These are phyloP conservation scores for Amphirosellinia nigrospora DNA, from an alignment of 495 filamentous ascomycete genomes.

Conservation along the genomic window DNA sequence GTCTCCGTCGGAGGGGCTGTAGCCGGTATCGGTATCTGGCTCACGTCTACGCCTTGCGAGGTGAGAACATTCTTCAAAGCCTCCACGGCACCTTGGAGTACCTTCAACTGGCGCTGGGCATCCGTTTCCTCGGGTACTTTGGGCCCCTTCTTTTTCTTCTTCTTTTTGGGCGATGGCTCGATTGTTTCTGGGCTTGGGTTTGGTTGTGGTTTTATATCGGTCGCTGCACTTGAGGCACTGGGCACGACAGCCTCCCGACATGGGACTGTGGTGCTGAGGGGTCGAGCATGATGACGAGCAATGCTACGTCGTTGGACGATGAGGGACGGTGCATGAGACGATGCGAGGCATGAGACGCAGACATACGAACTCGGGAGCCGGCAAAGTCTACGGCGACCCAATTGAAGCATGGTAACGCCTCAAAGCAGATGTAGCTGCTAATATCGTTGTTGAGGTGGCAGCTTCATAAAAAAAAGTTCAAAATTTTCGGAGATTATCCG, in stretches of 20 bases:
- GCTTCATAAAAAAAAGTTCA: background rate
- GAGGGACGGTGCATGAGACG: slow-evolving; percentile 2
- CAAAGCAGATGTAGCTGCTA: slow-evolving; percentile 5
- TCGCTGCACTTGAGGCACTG: background rate
- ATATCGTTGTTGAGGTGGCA: background rate
- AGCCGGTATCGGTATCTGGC: slow-evolving; percentile 23
- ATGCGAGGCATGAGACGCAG: slow-evolving; percentile 35
- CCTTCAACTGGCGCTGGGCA: slow-evolving; percentile 29
- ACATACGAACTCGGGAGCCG: slow-evolving; percentile 36
- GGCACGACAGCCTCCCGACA: background rate
- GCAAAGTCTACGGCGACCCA: slow-evolving; percentile 32
- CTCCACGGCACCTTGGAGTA: slow-evolving; percentile 32
- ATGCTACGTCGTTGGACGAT: slow-evolving; percentile 1
- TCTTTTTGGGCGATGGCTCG: background rate
- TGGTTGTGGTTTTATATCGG: background rate
- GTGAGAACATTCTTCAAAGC: slow-evolving; percentile 36
- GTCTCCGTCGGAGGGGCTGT: background rate
- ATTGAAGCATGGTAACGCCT: slow-evolving; percentile 38
- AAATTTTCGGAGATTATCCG: background rate
- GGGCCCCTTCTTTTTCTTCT: slow-evolving; percentile 11
- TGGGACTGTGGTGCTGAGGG: slow-evolving; percentile 22
- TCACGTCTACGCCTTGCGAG: slow-evolving; percentile 33
- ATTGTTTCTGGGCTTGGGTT: background rate
- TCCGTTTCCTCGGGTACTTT: background rate
- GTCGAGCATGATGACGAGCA: slow-evolving; percentile 19